phyloP scores from a whole-genome alignment of 345 rosid genomes.

The Eutrema heterophyllum region DNA sequence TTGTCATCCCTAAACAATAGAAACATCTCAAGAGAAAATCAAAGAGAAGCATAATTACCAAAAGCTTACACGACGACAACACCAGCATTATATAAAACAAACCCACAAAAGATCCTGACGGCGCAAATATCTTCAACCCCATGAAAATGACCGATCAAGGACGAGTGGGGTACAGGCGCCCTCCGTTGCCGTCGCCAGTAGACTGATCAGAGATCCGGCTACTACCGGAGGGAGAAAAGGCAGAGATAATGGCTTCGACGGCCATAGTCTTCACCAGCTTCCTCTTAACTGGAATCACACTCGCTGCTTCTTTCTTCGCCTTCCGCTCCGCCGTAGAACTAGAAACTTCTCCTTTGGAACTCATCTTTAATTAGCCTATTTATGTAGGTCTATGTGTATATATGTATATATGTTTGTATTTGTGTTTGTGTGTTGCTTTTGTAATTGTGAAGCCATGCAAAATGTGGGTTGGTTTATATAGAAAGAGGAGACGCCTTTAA shows the following conservation, averaged over 20 bases:
- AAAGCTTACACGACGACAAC: background rate
- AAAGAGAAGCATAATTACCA: background rate
- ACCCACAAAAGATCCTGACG: background rate
- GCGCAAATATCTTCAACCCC: background rate
- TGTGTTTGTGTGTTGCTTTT: background rate
- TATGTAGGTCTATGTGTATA: background rate
- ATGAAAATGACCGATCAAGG: background rate
- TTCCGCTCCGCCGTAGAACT: background rate
- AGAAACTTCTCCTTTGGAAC: slow-evolving; percentile 9
- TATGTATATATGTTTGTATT: background rate
- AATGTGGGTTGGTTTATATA: background rate
- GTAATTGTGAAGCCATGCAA: background rate
- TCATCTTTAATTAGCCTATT: slow-evolving; percentile 12
- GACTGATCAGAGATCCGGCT: slow-evolving; percentile 1
- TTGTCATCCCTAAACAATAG: background rate
- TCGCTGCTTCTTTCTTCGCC: slow-evolving; percentile 15
- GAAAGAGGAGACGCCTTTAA: background rate
- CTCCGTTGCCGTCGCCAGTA: slow-evolving; percentile 8
- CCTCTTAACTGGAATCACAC: slow-evolving; percentile 32
- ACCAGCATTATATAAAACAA: background rate
- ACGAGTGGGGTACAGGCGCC: slow-evolving; percentile 3
- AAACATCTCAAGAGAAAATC: background rate
- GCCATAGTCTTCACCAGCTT: slow-evolving; percentile 26
- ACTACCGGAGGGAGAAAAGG: slow-evolving; percentile 5
- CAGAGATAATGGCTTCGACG: slow-evolving; percentile 18